These are phyloP conservation scores for Aspergillus melleus DNA, from an alignment of 2,329 filamentous ascomycete genomes.

Conservation along the genomic window DNA sequence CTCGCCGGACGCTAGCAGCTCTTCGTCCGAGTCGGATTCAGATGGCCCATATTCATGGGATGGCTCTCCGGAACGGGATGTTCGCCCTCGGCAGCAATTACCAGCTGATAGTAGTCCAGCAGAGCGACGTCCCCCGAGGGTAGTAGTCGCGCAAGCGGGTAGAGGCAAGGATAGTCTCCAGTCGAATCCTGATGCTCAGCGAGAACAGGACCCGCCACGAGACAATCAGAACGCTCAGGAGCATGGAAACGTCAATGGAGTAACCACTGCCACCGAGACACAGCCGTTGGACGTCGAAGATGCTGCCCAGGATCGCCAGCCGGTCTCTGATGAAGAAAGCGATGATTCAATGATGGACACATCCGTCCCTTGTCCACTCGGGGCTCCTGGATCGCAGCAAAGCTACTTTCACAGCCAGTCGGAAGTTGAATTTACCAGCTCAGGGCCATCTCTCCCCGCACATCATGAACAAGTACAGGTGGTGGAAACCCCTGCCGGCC, in stretches of 20 bases:
- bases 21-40: conserved; percentile 16
- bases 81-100: conserved; percentile 15
- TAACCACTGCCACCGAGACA: background rate
- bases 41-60: conserved; percentile 20
- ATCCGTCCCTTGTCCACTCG: conserved; percentile 33
- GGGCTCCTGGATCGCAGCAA: conserved; percentile 18
- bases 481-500: conserved; percentile 28
- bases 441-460: conserved; percentile 21
- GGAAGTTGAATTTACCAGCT: conserved; percentile 23
- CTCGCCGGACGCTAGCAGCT: conserved; percentile 7
- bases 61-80: conserved; percentile 15
- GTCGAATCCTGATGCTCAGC: background rate
- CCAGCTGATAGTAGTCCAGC: conserved; percentile 33
- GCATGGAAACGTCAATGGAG: background rate
- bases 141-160: background rate
- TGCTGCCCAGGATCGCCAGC: background rate
- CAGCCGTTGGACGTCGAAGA: background rate
- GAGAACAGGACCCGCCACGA: background rate
- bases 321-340: conserved; percentile 23
- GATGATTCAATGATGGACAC: conserved; percentile 39
- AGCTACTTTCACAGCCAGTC: conserved; percentile 22
- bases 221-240: background rate
- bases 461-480: conserved; percentile 32
- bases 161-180: background rate
- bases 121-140: background rate